Evolutionary conservation across 2,329 filamentous ascomycete genomes (phyloP), one percentile per base, ranked within the genome.

Genomic region (Trichoderma oligosporum): DNA sequence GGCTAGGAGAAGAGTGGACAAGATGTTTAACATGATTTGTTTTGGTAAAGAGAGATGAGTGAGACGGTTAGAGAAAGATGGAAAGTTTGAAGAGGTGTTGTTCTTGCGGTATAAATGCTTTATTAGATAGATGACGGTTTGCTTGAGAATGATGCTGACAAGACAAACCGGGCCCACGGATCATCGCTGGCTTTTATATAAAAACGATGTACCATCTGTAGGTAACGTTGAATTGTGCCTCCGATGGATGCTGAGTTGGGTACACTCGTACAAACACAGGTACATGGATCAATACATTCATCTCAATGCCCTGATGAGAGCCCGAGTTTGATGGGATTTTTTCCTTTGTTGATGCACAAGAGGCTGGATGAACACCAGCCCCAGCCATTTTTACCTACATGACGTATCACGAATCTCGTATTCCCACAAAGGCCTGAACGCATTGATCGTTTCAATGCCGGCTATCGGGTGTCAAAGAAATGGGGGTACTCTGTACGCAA

Each of bases 351-450:
- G 45, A 51, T 42, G 54, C 46, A 51, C 54, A 44, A 49, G 41
- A 46, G 51, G 53, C 27, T 49, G 53, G 57, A 31, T 47, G 31
- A 58, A 29, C 42, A 46, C 47, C 31, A 22, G 27, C 33, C n/a
- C 31, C 47, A 46, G 44, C 46, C 47, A 48, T 51, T 41, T 29
- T 12, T 22, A n/a, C n/a, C n/a, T n/a, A n/a, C 33, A 63, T 65
- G 63, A 62, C 59, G 63, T 64, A 60, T 61, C 56, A 65, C 60
- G 33, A 36, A 48, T 51, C 59, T 65, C 63, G 63, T 64, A 64
- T 64, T 61, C 55, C 44, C 58, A 36, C n/a, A 29, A n/a, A n/a
- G n/a, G n/a, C n/a, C n/a, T n/a, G n/a, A n/a, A n/a, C n/a, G n/a
- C n/a, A n/a, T n/a, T n/a, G n/a, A n/a, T n/a, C n/a, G n/a, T n/a